phyloP scores from a whole-genome alignment of 176 grass and related monocot genomes.

The Triticum timopheevii region DNA sequence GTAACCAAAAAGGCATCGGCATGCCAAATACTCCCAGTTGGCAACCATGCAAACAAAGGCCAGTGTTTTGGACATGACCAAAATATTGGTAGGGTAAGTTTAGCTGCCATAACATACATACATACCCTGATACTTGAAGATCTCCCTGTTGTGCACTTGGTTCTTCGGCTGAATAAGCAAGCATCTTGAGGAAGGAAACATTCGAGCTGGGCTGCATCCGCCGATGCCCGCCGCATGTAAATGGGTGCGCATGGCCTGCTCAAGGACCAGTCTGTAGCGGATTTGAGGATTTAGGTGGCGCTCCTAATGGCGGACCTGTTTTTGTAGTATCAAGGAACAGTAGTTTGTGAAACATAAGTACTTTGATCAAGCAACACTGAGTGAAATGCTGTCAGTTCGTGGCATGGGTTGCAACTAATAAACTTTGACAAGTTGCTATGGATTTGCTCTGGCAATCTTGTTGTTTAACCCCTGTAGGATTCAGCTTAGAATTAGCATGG shows the following conservation, averaged over 20 bases:
- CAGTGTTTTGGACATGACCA: background rate
- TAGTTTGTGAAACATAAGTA: conserved; percentile 10
- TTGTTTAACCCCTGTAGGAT: background rate
- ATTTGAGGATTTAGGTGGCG: background rate
- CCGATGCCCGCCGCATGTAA: background rate
- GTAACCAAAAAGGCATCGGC: background rate
- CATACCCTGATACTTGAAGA: background rate
- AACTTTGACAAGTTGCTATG: background rate
- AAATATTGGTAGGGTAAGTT: background rate
- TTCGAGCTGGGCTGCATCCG: background rate
- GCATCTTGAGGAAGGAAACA: background rate
- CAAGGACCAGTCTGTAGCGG: background rate
- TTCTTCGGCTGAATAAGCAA: background rate
- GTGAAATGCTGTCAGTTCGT: background rate
- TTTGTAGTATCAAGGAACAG: conserved; percentile 18
- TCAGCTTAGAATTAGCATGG: background rate
- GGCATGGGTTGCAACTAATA: background rate
- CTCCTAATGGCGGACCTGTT: conserved; percentile 3
- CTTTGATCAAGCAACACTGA: background rate
- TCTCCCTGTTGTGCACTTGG: background rate
- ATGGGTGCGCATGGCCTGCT: background rate
- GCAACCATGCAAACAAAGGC: background rate
- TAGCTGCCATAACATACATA: background rate
- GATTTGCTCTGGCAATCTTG: background rate
- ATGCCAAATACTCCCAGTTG: background rate